Percentiles rank a stretch among this genome's conserved stretches.
Conservation (phyloP, 2,329 filamentous ascomycete genomes). For the Teratosphaeria gauchensis region DNA sequence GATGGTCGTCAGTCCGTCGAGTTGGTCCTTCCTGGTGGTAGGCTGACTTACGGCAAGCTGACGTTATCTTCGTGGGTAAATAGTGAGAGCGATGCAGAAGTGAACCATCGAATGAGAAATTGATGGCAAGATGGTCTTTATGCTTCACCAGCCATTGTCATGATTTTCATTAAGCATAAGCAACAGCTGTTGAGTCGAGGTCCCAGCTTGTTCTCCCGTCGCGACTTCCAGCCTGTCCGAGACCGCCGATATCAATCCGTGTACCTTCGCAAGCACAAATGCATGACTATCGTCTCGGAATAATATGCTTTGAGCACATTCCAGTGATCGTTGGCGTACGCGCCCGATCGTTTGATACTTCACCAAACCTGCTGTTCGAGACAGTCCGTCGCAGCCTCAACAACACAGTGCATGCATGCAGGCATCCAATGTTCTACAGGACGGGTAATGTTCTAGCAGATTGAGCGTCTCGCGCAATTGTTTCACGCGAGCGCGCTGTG, state of each 20-base stretch:
- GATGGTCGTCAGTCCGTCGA: not conserved
- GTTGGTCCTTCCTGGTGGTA: not conserved
- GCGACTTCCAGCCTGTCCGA: not conserved
- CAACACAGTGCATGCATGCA: not conserved
- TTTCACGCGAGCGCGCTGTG: not conserved
- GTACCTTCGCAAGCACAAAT: not conserved
- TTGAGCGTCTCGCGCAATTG: not conserved
- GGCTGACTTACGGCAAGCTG: not conserved
- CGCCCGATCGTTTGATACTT: not conserved
- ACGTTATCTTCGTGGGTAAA: not conserved
- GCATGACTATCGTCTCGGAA: not conserved
- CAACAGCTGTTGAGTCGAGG: not conserved
- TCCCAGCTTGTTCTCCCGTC: not conserved
- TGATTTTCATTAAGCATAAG: not conserved
- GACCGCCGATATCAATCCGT: not conserved
- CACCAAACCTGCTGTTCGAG: not conserved
- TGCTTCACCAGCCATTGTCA: not conserved
- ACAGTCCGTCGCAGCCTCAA: not conserved
- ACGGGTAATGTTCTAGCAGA: not conserved
- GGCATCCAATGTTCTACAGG: not conserved
- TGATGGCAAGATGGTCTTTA: not conserved
- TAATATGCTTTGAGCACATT: not conserved
- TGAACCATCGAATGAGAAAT: not conserved
- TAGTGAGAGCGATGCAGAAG: not conserved
- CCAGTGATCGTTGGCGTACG: not conserved